Evolutionary conservation across 208 protist species (phyloP), one percentile per base, ranked within the genome.

Genomic region (Leishmania braziliensis): DNA sequence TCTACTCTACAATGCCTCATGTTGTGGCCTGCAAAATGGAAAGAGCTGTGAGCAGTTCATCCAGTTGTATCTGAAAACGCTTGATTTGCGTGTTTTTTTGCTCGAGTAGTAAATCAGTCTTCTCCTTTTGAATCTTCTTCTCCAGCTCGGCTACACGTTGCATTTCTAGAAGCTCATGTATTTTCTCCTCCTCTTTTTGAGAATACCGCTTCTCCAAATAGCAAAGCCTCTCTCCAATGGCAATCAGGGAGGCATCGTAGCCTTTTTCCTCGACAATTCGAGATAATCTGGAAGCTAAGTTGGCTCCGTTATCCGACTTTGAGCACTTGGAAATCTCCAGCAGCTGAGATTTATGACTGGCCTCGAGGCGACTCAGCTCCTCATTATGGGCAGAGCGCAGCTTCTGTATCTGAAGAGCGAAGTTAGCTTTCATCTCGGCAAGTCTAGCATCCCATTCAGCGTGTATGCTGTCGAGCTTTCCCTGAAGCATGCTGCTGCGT

Each of bases 61-160:
- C 93, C 36, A 98, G 78, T 58, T 95, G 88, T 2, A 89, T 29
- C 3, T 85, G 89, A 70, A 97, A 98, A 62, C 85, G 84, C 9
- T 90, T 83, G 56, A 98, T 96, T 81, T 98, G 92, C 56, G 90
- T 86, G 80, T 96, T 97, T 82, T 98, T 98, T 60, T 92, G 76
- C 54, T 95, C 87, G 46, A 98, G n/a, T 26, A 91, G 62, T 56
- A 96, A 82, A 53, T 95, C 81, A 20, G 82, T 80, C 66, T 94
- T 93, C 74, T 98, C 88, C 36, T 75, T 88, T 54, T 87, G 54
- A 26, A 97, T 48, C 1, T 69, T 74, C 48, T 89, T 86, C 80
- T 98, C 95, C 58, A 95, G 84, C 14, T 95, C 88, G 48, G 91
- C 86, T 50, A 94, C 73, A 46, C 93, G 88, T 70, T 83, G 84